A percentile compares a stretch with the other conserved stretches of the same genome.
phyloP scores from a whole-genome alignment of 2,329 filamentous ascomycete genomes.

The Tricladium varicosporioides region DNA sequence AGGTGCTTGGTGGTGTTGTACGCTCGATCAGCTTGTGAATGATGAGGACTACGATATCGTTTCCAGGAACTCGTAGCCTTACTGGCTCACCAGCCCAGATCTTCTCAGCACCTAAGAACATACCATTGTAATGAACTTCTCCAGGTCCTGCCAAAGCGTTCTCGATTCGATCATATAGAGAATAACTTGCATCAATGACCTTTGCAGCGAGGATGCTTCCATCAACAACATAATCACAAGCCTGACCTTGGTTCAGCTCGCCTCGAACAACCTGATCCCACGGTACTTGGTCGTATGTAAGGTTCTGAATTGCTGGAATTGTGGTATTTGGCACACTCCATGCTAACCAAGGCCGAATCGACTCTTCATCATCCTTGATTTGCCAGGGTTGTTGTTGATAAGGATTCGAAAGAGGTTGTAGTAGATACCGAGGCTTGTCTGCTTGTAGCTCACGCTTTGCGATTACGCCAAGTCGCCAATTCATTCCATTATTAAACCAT shows the following conservation, averaged over 20 bases:
- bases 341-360: constrained; percentile 55
- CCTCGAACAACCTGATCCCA: constrained; percentile 45
- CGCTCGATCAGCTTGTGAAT: constrained; percentile 37
- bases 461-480: constrained; percentile 54
- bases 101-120: constrained; percentile 58
- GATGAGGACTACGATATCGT: constrained; percentile 46
- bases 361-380: constrained; percentile 41
- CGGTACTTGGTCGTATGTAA: constrained; percentile 48
- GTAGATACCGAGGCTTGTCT: constrained; percentile 39
- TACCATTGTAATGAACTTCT: constrained; percentile 48
- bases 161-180: constrained; percentile 47
- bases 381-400: constrained; percentile 38
- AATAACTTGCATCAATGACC: constrained; percentile 52
- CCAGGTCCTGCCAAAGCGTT: constrained; percentile 37
- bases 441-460: constrained; percentile 42
- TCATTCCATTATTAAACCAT: constrained; percentile 51
- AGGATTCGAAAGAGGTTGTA: constrained; percentile 50
- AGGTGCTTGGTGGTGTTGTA: constrained; percentile 20
- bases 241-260: constrained; percentile 39
- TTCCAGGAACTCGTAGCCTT: constrained; percentile 44
- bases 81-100: constrained; percentile 58
- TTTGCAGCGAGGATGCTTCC: constrained; percentile 57
- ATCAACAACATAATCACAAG: constrained; percentile 52
- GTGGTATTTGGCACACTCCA: constrained; percentile 55
- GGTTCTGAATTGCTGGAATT: constrained; percentile 39